These are phyloP conservation scores for Malus sieversii DNA, from an alignment of 306 rosid species.

Conservation along the genomic window DNA sequence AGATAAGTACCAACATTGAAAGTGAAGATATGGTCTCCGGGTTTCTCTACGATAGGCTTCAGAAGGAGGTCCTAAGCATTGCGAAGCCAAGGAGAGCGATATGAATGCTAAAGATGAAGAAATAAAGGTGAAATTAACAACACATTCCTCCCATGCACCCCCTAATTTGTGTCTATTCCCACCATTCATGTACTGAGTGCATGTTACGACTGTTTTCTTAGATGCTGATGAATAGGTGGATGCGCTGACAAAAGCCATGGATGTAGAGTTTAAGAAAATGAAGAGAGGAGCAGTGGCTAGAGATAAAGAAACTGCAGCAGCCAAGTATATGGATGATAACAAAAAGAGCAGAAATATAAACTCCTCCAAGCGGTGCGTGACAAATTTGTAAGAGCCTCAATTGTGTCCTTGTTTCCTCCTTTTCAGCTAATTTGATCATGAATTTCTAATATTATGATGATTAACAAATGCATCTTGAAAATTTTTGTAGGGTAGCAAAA, in stretches of 20 bases:
- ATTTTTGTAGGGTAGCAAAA: slow-evolving; percentile 54
- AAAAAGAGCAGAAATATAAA: slow-evolving; percentile 39
- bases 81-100: slow-evolving; percentile 51
- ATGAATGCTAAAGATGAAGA: slow-evolving; percentile 66
- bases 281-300: slow-evolving; percentile 80
- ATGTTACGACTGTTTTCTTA: slow-evolving; percentile 19
- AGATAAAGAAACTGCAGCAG: slow-evolving; percentile 64
- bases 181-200: slow-evolving; percentile 10
- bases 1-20: slow-evolving; percentile 17
- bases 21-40: slow-evolving; percentile 70
- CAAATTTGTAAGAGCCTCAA: background rate
- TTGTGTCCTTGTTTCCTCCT: background rate
- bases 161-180: background rate
- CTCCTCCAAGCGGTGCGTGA: slow-evolving; percentile 47
- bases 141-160: background rate
- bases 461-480: background rate
- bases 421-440: no score
- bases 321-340: slow-evolving; percentile 33
- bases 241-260: slow-evolving; percentile 73
- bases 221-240: slow-evolving; percentile 76
- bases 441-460: background rate
- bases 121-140: slow-evolving; percentile 52
- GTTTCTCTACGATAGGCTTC: slow-evolving; percentile 79
- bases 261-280: slow-evolving; percentile 75
- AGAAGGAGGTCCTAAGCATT: slow-evolving; percentile 71